Base-by-base conservation (phyloP, 495 filamentous ascomycete species). In the Gamarada debralockiae region DNA sequence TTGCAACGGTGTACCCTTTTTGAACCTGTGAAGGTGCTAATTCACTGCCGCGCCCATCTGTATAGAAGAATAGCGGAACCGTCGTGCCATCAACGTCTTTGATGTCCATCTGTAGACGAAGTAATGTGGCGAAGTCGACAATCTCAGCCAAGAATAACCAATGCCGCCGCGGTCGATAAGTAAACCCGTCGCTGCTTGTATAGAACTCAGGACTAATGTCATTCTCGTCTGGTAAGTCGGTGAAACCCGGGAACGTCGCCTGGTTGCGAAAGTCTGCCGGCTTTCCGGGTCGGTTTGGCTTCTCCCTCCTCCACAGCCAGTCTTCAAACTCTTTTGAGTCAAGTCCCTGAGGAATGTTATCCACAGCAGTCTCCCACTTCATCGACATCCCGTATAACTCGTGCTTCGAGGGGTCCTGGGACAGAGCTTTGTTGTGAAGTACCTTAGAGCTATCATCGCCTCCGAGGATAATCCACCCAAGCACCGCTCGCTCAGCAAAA, bases 141-240 rank as follows among this genome's bases (percentile, higher is more conserved):
- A 70, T 68, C 55, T 70, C 67, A 12, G 33, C 65, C 27, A 70
- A 45, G 47, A 70, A 70, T 36, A 42, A 67, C 65, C 64, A 70
- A 58, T 68, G 62, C 0, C 55, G 50, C 20, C 44, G 23, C 34
- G 59, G 63, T 50, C 25, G 43, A 44, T 50, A 50, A 47, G 40
- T 39, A 50, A 43, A 22, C 6, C 5, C 42, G 45, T 67, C 46
- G 10, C 22, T 51, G 33, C 15, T 48, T 24, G 52, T 38, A 47
- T 60, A 66, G 48, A 58, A 66, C 5, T 65, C 51, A 21, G 33
- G 38, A 42, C 48, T 21, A 43, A 48, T 14, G 40, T 48, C 31
- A 18, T 55, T 59, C 46, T 65, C 59, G 43, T 60, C 39, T 36
- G 65, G 65, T 15, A 69, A 49, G 46, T 59, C 52, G 56, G 23